phyloP scores from a whole-genome alignment of 805 yeast species.

The Metschnikowia henanensis region DNA sequence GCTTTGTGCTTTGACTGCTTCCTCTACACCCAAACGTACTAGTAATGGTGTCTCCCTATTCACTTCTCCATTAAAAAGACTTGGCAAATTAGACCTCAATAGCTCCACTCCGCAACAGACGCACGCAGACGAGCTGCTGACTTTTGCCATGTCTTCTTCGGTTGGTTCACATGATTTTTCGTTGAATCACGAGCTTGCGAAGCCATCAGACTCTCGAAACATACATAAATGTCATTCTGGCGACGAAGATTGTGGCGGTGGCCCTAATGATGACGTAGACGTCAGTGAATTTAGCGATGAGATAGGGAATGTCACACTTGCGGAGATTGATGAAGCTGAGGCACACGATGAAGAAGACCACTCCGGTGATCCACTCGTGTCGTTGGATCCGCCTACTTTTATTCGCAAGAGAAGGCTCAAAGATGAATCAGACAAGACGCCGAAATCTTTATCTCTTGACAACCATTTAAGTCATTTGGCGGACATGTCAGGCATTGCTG shows the following conservation, averaged over 20 bases:
- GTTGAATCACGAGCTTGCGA: neutral
- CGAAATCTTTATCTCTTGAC: neutral
- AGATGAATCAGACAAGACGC: conserved; percentile 8
- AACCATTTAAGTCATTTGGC: neutral
- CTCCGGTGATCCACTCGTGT: conserved; percentile 4
- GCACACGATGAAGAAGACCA: conserved; percentile 2
- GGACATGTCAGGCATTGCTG: conserved; percentile 20
- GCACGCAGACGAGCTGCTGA: no score
- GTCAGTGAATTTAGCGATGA: conserved; percentile 1
- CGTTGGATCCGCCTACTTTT: conserved; percentile 22
- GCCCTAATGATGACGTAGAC: conserved; percentile 3
- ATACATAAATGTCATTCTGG: neutral
- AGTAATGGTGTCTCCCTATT: conserved; percentile 19
- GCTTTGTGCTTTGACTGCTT: conserved; percentile 10
- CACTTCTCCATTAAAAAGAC: conserved; percentile 36
- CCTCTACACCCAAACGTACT: conserved; percentile 26
- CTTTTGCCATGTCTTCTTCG: no score
- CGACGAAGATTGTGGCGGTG: conserved; percentile 13
- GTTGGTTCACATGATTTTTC: neutral
- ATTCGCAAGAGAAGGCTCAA: conserved; percentile 27
- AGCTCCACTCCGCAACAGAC: conserved; percentile 1
- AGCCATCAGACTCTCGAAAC: neutral
- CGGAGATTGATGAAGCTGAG: conserved; percentile 19
- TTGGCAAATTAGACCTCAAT: conserved; percentile 31
- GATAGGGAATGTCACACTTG: conserved; percentile 31